Conservation (phyloP, 176 grass and related monocot species). For the Aegilops sharonensis region DNA sequence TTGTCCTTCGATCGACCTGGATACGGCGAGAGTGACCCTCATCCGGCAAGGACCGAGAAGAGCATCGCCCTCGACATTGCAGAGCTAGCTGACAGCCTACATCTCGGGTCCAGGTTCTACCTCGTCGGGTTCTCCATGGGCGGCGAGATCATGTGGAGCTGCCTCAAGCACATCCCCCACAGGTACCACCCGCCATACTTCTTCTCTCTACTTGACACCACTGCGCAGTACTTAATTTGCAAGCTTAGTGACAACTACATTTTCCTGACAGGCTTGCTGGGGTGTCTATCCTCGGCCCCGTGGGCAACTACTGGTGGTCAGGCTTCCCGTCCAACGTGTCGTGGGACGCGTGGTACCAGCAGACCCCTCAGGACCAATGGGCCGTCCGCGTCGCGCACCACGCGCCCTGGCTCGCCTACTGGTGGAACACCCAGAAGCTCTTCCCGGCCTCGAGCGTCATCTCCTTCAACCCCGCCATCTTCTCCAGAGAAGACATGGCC, state of each 20-base stretch:
- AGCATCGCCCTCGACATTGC: constrained; percentile 69
- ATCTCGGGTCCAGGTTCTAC: constrained; percentile 69
- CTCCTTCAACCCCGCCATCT: constrained; percentile 25
- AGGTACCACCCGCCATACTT: constrained; percentile 19
- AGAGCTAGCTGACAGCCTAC: constrained; percentile 55
- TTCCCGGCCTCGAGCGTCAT: constrained; percentile 76
- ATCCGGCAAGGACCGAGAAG: constrained; percentile 48
- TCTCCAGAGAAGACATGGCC: constrained; percentile 43
- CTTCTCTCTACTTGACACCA: background rate
- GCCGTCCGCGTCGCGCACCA: constrained; percentile 74
- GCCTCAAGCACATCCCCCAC: constrained; percentile 71
- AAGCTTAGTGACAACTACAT: no score
- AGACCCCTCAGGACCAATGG: constrained; percentile 66
- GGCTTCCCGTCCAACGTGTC: constrained; percentile 63
- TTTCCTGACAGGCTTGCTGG: constrained; percentile 33
- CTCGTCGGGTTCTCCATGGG: constrained; percentile 52
- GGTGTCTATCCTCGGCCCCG: constrained; percentile 66
- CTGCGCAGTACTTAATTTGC: no score
- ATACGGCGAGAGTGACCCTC: constrained; percentile 83
- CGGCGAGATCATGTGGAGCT: constrained; percentile 25
- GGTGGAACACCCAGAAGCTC: constrained; percentile 93
- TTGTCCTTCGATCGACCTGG: constrained; percentile 79
- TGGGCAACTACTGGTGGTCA: constrained; percentile 88
- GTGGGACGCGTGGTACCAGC: constrained; percentile 56
- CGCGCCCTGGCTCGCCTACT: constrained; percentile 68